Base-by-base conservation (phyloP, 345 rosid species). In the Citrus maxima region DNA sequence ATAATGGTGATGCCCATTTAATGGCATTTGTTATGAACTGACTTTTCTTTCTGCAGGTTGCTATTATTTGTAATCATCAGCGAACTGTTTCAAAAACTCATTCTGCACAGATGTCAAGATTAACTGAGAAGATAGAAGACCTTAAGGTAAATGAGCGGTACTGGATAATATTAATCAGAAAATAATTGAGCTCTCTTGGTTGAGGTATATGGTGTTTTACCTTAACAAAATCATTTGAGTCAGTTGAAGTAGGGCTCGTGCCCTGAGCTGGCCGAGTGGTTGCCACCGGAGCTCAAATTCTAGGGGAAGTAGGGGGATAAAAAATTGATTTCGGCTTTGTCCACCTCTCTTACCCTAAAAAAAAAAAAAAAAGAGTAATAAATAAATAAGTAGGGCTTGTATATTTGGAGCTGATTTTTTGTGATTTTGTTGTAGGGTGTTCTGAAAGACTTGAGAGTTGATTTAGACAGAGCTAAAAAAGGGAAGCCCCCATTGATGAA, bases 41-140 rank as follows among this genome's bases (percentile, higher is more conserved):
- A 66, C 79, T 66, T 64, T 63, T 72, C 14, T 81, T 71, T 64
- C 74, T 80, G 72, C 89, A 97, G 99, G 99, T 97, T 77, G 99
- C 99, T 51, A 92, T 97, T 80, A 97, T 97, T 72, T 97, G 99
- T 89, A 97, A 97, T 80, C 99, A 97, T 86, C 99, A 97, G 67
- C 96, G 98, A 60, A 88, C 87, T 80, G 86, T 97, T 72, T 93
- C 99, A 12, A 97, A 93, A 86, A 78, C 95, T 38, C 99, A 97
- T 61, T 82, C 79, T 24, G 85, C 95, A 16, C 99, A 97, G 83
- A 92, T 97, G 88, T 83, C 89, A 78, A 97, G 58, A 81, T 81
- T 97, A 92, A 82, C 84, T 18, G 93, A 82, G 81, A 97, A 92
- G 87, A 78, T 97, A 70, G 88, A 90, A 56, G 98, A 92, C 78